phyloP scores from a whole-genome alignment of 345 rosid genomes.

The Eucalyptus cladocalyx region DNA sequence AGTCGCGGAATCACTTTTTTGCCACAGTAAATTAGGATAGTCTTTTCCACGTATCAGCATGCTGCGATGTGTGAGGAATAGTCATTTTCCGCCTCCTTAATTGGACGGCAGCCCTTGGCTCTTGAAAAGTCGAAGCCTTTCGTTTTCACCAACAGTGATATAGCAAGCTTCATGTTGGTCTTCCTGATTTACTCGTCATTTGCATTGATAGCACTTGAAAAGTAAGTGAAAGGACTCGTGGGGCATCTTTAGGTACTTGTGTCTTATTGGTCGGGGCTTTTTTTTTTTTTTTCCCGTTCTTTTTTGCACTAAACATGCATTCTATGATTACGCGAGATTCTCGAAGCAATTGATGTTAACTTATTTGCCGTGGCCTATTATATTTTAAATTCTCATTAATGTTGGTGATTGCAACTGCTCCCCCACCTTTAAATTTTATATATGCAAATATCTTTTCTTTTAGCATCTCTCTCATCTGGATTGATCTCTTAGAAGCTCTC shows the following conservation, averaged over 20 bases:
- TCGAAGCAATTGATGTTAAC: conserved; percentile 31
- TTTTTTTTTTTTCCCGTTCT: not conserved
- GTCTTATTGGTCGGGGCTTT: conserved; percentile 19
- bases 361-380: conserved; percentile 8
- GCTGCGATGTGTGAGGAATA: not conserved
- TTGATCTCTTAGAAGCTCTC: conserved; percentile 6
- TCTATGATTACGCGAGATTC: conserved; percentile 47
- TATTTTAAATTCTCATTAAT: conserved; percentile 7
- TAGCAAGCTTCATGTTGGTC: not conserved
- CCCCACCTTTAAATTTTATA: conserved; percentile 29
- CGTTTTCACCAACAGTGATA: conserved; percentile 3
- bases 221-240: conserved; percentile 34
- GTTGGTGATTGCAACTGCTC: conserved; percentile 53
- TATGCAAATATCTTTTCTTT: not conserved
- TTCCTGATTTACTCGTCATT: conserved; percentile 2
- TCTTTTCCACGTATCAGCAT: not conserved
- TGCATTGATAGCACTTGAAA: conserved; percentile 44
- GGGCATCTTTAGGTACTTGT: conserved; percentile 18
- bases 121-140: conserved; percentile 3
- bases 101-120: not conserved
- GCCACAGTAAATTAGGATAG: not conserved
- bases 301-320: conserved; percentile 9
- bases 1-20: not conserved
- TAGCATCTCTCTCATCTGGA: conserved; percentile 4
- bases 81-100: conserved; percentile 1